phyloP scores from a whole-genome alignment of 495 filamentous ascomycete species.

The Neurospora sp. region DNA sequence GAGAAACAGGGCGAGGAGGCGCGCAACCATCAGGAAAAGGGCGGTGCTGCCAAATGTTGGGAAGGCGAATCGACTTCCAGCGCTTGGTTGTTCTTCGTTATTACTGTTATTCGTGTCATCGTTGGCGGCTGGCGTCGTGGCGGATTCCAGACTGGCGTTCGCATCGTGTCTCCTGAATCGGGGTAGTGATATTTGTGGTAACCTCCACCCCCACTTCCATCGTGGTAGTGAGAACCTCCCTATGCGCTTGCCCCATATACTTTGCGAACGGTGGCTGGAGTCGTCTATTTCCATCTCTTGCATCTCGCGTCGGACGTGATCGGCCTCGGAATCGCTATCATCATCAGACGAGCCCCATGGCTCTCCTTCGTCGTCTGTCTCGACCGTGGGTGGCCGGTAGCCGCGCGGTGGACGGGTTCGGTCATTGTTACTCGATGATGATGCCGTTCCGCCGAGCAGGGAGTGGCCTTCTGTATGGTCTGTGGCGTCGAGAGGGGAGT shows the following conservation, averaged over 20 bases:
- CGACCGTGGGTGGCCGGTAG: conserved; percentile 69
- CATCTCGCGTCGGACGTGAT: conserved; percentile 67
- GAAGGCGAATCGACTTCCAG: conserved; percentile 11
- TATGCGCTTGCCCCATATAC: conserved; percentile 43
- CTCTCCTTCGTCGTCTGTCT: conserved; percentile 42
- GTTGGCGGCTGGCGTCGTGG: conserved; percentile 6
- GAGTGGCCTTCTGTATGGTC: conserved; percentile 45
- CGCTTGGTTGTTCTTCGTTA: neutral
- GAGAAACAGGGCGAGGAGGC: conserved; percentile 63
- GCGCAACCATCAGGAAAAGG: conserved; percentile 42
- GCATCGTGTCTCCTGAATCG: conserved; percentile 23
- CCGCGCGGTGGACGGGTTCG: conserved; percentile 34
- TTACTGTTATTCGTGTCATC: neutral
- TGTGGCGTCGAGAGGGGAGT: conserved; percentile 27
- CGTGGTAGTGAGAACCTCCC: conserved; percentile 28
- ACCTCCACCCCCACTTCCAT: conserved; percentile 35
- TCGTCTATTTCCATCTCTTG: conserved; percentile 87
- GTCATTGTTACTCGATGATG: conserved; percentile 18
- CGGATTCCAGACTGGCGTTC: neutral
- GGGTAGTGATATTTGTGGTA: conserved; percentile 35
- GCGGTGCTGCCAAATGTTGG: conserved; percentile 21
- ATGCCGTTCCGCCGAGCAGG: conserved; percentile 35
- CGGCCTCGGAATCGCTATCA: conserved; percentile 31
- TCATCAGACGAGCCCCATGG: conserved; percentile 30
- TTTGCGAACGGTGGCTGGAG: conserved; percentile 37